These are phyloP conservation scores for Apostasia shenzhenica DNA, from an alignment of 106 monocot species.

Conservation along the genomic window DNA sequence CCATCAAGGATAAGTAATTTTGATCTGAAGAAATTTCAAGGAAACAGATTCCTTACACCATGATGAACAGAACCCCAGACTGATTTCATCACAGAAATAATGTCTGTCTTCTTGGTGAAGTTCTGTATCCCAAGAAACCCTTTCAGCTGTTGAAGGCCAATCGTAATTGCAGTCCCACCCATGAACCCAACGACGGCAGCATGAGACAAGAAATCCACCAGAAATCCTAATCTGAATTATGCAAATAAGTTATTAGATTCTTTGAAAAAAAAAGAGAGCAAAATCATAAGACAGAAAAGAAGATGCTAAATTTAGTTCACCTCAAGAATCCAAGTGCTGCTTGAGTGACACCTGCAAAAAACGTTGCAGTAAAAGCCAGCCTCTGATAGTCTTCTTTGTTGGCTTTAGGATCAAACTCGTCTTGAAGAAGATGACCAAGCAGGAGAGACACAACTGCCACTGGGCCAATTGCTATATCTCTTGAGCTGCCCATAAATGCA, in stretches of 20 bases:
- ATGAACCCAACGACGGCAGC: slow-evolving; percentile 76
- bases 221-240: slow-evolving; percentile 52
- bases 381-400: slow-evolving; percentile 41
- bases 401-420: slow-evolving; percentile 51
- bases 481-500: slow-evolving; percentile 86
- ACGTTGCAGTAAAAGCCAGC: slow-evolving; percentile 85
- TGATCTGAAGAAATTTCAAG: not conserved
- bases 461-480: slow-evolving; percentile 89
- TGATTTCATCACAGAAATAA: slow-evolving; percentile 58
- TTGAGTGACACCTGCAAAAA: slow-evolving; percentile 86
- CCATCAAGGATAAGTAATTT: not conserved
- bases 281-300: not conserved
- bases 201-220: slow-evolving; percentile 64
- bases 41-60: slow-evolving; percentile 22
- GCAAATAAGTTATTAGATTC: not conserved
- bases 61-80: slow-evolving; percentile 45
- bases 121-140: slow-evolving; percentile 59
- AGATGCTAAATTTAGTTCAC: slow-evolving; percentile 18
- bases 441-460: slow-evolving; percentile 90
- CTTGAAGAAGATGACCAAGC: slow-evolving; percentile 56
- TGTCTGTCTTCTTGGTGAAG: slow-evolving; percentile 53
- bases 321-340: slow-evolving; percentile 69
- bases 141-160: slow-evolving; percentile 66
- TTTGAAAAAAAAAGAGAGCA: not conserved
- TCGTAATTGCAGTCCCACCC: slow-evolving; percentile 64